Conservation (phyloP, 2,329 filamentous ascomycete genomes). For the Hypoxylon rubiginosum region DNA sequence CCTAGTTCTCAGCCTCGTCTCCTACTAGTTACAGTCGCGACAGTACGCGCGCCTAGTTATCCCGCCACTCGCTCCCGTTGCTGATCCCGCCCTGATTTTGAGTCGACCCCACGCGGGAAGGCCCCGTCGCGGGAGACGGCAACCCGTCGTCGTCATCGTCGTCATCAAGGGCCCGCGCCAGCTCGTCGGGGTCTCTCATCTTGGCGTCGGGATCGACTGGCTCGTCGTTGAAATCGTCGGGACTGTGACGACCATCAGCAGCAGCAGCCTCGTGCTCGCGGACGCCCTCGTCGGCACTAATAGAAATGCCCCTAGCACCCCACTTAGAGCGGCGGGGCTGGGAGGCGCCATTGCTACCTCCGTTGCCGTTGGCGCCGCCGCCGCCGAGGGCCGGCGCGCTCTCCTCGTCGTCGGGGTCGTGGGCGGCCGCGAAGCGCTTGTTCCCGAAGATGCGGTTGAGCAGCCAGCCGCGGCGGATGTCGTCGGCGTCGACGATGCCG, state of each 20-base stretch:
- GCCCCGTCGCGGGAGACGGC: slow-evolving; percentile 31
- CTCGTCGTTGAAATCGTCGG: slow-evolving; percentile 59
- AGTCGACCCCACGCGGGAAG: slow-evolving; percentile 29
- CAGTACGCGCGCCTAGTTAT: slow-evolving; percentile 29
- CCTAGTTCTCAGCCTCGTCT: not conserved
- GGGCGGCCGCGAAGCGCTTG: slow-evolving; percentile 64
- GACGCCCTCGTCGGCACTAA: slow-evolving; percentile 74
- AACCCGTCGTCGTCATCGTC: slow-evolving; percentile 66
- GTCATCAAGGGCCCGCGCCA: slow-evolving; percentile 70
- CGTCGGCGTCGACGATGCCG: slow-evolving; percentile 90
- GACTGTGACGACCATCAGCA: slow-evolving; percentile 47
- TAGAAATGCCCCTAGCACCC: slow-evolving; percentile 74
- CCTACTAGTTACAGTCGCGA: not conserved
- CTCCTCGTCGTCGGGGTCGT: slow-evolving; percentile 73
- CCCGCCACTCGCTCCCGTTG: slow-evolving; percentile 51
- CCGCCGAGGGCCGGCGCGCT: slow-evolving; percentile 63
- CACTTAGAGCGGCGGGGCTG: slow-evolving; percentile 65
- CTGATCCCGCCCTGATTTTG: slow-evolving; percentile 44
- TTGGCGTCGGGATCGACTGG: slow-evolving; percentile 72
- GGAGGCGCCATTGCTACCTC: slow-evolving; percentile 42
- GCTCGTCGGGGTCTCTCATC: slow-evolving; percentile 76
- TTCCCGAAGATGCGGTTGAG: slow-evolving; percentile 80
- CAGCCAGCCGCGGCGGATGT: slow-evolving; percentile 87
- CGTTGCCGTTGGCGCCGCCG: slow-evolving; percentile 31
- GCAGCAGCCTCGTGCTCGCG: slow-evolving; percentile 57